Conservation (phyloP, 306 rosid species). For the Carpinus viminea region DNA sequence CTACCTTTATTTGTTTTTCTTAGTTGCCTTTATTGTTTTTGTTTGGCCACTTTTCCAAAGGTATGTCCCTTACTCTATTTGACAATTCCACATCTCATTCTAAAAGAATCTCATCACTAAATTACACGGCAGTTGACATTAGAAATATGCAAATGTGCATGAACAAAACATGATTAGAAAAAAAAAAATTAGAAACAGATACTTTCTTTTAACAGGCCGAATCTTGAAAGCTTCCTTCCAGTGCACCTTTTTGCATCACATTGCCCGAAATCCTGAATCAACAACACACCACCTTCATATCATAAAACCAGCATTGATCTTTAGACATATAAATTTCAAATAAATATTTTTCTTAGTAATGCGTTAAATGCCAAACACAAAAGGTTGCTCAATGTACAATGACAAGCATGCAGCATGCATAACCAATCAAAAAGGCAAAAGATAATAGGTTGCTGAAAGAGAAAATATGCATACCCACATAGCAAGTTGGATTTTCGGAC, state of each 20-base stretch:
- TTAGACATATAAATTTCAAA: not conserved
- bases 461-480: slow-evolving; percentile 77
- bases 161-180: slow-evolving; percentile 7
- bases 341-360: not conserved
- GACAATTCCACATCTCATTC: not conserved
- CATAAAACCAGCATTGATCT: not conserved
- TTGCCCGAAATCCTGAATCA: slow-evolving; percentile 87
- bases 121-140: not conserved
- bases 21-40: too few species aligned
- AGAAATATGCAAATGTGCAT: not conserved
- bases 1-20: too few species aligned
- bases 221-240: slow-evolving; percentile 92
- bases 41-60: not conserved
- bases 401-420: too few species aligned
- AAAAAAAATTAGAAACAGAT: slow-evolving; percentile 18
- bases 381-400: not conserved
- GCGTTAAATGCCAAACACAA: not conserved
- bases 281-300: slow-evolving; percentile 23
- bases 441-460: not conserved
- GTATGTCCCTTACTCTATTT: not conserved
- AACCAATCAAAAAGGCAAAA: not conserved
- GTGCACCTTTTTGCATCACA: slow-evolving; percentile 92
- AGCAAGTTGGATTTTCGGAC: slow-evolving; percentile 72
- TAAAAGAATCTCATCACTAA: not conserved
- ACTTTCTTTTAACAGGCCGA: slow-evolving; percentile 76